Base-by-base conservation (phyloP, 371 early-diverging fungal species). In the Choanephora cucurbitarum region DNA sequence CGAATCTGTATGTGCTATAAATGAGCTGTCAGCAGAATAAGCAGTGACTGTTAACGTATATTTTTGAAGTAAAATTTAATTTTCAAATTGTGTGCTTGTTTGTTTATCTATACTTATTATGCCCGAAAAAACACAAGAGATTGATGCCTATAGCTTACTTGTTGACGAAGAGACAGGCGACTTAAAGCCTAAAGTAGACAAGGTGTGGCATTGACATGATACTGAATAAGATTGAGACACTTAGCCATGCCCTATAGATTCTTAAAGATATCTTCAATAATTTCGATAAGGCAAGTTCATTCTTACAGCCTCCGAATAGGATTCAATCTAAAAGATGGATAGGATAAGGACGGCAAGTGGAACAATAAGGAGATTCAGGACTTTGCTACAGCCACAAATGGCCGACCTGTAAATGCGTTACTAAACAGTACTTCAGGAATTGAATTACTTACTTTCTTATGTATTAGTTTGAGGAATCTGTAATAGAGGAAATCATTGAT, bases 381-480 rank as follows among this genome's bases (percentile, higher is more conserved):
- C 7, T 90, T 89, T 76, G 89, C 89, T 15, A 71, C 73, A 41
- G 87, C 83, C 32, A 84, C 89, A 11, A 91, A 90, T 53, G 90
- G 88, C 45, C 79, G 80, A 28, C 73, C 84, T 67, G 87, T 89
- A 70, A 67, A 72, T 64, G n/a, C n/a, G n/a, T n/a, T n/a, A n/a
- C 37, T 37, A 19, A 19, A 13, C 48, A 1, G 39, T 19, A 32
- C 14, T 13, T 39, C 31, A 33, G 17, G 14, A 11, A 17, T 39
- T 32, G 40, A 42, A 22, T 40, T 22, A 22, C 49, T n/a, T 10
- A 37, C 1, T 14, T 31, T 18, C 28, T 54, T n/a, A 18, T 23
- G 15, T 46, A 19, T 1, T 58, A 90, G 88, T 91, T 91, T 67
- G 86, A 87, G 34, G 79, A 87, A 57, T 84, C 77, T 24, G 80